Percentiles rank a stretch among this genome's conserved stretches.
Evolutionary conservation across 257 asterid species (phyloP).

Genomic region (Solanum paucissectum): DNA sequence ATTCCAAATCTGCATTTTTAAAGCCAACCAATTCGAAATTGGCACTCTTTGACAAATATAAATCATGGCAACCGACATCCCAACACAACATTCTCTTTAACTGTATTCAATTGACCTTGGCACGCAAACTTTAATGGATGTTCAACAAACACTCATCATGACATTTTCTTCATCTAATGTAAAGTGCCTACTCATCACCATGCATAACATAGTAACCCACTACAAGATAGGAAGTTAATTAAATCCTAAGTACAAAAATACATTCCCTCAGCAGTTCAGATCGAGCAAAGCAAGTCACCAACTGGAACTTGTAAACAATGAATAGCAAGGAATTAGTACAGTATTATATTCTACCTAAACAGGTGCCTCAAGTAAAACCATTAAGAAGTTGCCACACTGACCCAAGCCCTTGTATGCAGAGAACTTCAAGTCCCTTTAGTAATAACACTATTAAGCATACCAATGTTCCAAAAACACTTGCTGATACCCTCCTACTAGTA

Average conservation of each 20-base stretch:
- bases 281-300: neutral
- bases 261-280: neutral
- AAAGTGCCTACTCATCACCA: constrained; percentile 14
- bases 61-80: constrained; percentile 91
- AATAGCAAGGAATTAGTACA: neutral
- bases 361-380: neutral
- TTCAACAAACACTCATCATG: constrained; percentile 26
- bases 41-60: constrained; percentile 87
- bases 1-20: constrained; percentile 99
- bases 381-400: neutral
- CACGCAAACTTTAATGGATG: constrained; percentile 22
- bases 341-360: neutral
- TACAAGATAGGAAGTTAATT: constrained; percentile 1
- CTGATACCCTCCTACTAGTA: neutral
- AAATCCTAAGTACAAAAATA: neutral
- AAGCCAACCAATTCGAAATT: constrained; percentile 97
- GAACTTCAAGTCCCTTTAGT: neutral
- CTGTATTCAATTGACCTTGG: constrained; percentile 57
- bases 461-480: neutral
- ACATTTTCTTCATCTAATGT: constrained; percentile 22
- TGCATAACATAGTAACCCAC: constrained; percentile 9
- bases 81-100: constrained; percentile 58
- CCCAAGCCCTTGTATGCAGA: neutral
- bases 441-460: neutral
- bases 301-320: neutral